Percentiles rank a stretch among this genome's conserved stretches.
Evolutionary conservation across 1,284 basidiomycete genomes (phyloP).

Genomic region (Sporisorium exsertum): DNA sequence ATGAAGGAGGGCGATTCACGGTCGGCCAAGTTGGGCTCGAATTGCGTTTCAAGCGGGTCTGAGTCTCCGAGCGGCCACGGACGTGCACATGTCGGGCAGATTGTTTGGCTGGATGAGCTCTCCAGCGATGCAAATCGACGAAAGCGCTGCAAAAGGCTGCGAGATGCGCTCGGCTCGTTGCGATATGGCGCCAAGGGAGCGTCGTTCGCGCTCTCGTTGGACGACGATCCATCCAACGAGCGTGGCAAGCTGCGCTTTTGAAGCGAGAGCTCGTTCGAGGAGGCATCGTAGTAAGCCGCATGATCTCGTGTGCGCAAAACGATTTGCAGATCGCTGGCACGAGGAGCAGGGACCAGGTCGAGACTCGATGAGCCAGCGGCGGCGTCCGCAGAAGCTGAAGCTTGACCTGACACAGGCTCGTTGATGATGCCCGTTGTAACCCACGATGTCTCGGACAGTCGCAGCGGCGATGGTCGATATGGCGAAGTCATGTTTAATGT

Average conservation of each 20-base stretch:
- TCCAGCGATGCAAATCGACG: not conserved
- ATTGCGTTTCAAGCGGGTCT: slow-evolving; percentile 2
- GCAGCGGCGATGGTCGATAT: slow-evolving; percentile 29
- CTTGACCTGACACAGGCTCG: not conserved
- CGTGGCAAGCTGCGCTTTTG: slow-evolving; percentile 16
- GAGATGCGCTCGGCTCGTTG: not conserved
- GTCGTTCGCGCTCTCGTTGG: not conserved
- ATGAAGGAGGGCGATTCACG: slow-evolving; percentile 27
- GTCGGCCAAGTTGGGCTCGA: slow-evolving; percentile 11
- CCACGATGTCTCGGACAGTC: slow-evolving; percentile 27
- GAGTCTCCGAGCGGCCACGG: slow-evolving; percentile 21
- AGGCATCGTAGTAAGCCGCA: slow-evolving; percentile 55
- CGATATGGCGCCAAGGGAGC: slow-evolving; percentile 27
- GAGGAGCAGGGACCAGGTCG: slow-evolving; percentile 47
- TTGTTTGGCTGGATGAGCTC: not conserved
- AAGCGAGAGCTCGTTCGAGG: slow-evolving; percentile 46
- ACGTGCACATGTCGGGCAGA: slow-evolving; percentile 48
- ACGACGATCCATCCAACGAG: not conserved
- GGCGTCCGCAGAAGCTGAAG: too few species aligned
- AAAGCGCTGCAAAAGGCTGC: slow-evolving; percentile 21
- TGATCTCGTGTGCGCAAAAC: slow-evolving; percentile 57
- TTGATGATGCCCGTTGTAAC: slow-evolving; percentile 19
- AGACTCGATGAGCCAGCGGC: slow-evolving; percentile 21
- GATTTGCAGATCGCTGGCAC: slow-evolving; percentile 52
- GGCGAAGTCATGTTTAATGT: slow-evolving; percentile 4